Evolutionary conservation across 805 yeast genomes (phyloP).

Genomic region (Saccharomyces eubayanus): DNA sequence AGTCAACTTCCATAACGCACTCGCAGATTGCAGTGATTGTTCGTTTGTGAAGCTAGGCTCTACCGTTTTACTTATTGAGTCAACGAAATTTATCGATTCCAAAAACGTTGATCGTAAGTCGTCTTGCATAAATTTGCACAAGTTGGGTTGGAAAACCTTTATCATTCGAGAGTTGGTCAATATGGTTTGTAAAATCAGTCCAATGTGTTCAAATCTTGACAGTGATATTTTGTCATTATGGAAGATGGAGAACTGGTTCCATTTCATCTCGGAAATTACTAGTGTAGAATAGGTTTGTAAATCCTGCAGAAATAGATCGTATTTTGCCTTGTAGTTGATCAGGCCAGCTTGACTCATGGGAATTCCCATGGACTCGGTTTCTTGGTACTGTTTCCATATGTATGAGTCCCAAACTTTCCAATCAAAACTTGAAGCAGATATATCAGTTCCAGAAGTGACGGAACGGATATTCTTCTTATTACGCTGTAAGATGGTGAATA

Average conservation of each 20-base stretch:
- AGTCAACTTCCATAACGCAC: neutral
- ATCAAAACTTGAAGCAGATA: neutral
- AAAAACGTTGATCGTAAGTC: neutral
- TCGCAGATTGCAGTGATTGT: neutral
- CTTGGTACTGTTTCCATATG: conserved; percentile 12
- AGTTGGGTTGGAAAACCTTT: conserved; percentile 15
- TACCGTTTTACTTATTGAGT: conserved; percentile 3
- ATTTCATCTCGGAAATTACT: conserved; percentile 16
- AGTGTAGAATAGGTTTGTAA: conserved; percentile 12
- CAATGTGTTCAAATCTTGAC: conserved; percentile 8
- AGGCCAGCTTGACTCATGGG: conserved; percentile 10
- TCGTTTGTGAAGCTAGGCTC: neutral
- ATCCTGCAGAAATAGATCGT: conserved; percentile 14
- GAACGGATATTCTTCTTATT: neutral
- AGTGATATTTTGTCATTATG: neutral
- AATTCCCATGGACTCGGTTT: conserved; percentile 4
- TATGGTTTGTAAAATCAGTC: conserved; percentile 9
- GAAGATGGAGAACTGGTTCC: conserved; percentile 3
- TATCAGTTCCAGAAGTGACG: neutral
- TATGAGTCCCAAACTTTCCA: conserved; percentile 17
- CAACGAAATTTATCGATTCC: conserved; percentile 1
- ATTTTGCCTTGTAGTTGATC: conserved; percentile 7
- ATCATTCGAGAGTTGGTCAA: conserved; percentile 11
- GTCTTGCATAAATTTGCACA: conserved; percentile 4
- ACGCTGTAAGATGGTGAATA: conserved; percentile 6